These are phyloP conservation scores for Gamsiella multidivaricata DNA, from an alignment of 192 early-diverging fungal species.

Conservation along the genomic window DNA sequence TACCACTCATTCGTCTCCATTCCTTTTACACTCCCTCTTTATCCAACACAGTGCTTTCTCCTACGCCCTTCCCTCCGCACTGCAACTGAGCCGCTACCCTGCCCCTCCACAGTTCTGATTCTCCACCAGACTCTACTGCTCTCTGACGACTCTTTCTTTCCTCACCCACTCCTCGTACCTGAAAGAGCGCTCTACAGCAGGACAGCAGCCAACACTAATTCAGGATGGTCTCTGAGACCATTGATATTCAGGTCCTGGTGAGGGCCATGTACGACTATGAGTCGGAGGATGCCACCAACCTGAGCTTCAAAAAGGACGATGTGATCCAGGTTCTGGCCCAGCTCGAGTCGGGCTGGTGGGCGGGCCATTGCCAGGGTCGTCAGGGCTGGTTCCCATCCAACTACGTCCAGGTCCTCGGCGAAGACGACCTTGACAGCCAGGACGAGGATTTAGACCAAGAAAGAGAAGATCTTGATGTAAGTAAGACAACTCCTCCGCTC, in stretches of 20 bases:
- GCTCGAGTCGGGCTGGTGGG: conserved; percentile 98
- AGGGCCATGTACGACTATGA: conserved; percentile 91
- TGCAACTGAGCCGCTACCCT: too few relatives aligned
- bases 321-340: conserved; percentile 90
- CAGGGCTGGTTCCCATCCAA: conserved; percentile 94
- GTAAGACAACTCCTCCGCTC: neutral
- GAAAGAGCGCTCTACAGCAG: too few relatives aligned
- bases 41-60: too few relatives aligned
- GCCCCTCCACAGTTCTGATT: too few relatives aligned
- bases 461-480: conserved; percentile 40
- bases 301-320: conserved; percentile 88
- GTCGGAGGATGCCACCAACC: conserved; percentile 78
- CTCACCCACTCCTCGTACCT: too few relatives aligned
- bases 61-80: too few relatives aligned
- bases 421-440: conserved; percentile 64
- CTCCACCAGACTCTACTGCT: too few relatives aligned
- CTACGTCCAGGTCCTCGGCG: conserved; percentile 74
- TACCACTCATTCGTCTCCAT: too few relatives aligned
- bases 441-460: conserved; percentile 50
- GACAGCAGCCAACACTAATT: neutral
- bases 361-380: conserved; percentile 81
- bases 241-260: conserved; percentile 58
- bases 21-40: too few relatives aligned
- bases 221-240: conserved; percentile 37
- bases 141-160: too few relatives aligned